A percentile compares a stretch with the other conserved stretches of the same genome.
phyloP scores from a whole-genome alignment of 345 rosid genomes.

The Lenwebbia sp. region DNA sequence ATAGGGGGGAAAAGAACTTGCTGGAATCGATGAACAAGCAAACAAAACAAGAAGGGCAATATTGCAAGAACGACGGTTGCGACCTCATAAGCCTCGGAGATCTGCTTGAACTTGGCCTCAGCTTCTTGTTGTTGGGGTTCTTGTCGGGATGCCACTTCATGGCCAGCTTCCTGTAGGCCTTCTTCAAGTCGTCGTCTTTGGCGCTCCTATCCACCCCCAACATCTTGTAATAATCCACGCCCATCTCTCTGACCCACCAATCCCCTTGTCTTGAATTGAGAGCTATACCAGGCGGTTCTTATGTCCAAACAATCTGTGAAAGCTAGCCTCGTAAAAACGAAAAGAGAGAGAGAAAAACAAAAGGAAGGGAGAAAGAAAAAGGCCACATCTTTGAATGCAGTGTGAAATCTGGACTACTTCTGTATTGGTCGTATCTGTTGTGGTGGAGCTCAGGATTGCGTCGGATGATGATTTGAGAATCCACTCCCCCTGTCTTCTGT shows the following conservation, averaged over 20 bases:
- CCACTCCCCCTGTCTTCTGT: no score
- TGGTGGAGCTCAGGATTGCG: no score
- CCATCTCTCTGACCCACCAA: constrained; percentile 11
- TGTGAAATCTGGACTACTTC: not conserved
- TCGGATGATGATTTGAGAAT: no score
- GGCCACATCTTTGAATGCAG: not conserved
- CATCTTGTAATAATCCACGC: constrained; percentile 48
- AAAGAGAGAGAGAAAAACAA: not conserved
- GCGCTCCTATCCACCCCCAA: constrained; percentile 52
- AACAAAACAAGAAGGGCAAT: not conserved
- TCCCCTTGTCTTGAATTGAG: not conserved
- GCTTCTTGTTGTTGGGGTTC: no score
- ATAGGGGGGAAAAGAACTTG: not conserved
- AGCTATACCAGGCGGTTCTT: not conserved
- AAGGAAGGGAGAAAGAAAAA: not conserved
- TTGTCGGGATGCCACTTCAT: no score
- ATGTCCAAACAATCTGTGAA: not conserved
- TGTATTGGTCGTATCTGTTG: not conserved
- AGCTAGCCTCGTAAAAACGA: not conserved
- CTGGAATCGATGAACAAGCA: not conserved
- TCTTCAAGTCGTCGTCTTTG: constrained; percentile 65
- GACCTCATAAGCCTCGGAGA: constrained; percentile 84
- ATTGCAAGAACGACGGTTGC: not conserved
- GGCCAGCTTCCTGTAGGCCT: constrained; percentile 72
- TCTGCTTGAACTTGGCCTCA: no score